Conservation (phyloP, 495 filamentous ascomycete genomes). For the Xylaria longipes region DNA sequence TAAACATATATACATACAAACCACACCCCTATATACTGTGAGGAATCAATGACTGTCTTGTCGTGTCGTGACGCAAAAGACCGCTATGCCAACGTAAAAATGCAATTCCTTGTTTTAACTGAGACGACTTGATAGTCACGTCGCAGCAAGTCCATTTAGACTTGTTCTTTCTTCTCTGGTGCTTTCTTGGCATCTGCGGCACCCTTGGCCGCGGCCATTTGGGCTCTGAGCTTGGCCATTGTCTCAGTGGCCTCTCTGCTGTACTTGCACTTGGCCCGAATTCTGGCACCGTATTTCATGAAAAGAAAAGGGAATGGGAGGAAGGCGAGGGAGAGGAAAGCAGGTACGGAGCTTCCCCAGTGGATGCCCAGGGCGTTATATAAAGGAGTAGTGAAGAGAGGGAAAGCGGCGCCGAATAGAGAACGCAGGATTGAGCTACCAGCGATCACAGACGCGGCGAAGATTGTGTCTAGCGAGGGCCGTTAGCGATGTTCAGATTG, state of each 20-base stretch:
- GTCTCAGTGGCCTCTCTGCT: conserved; percentile 68
- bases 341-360: conserved; percentile 80
- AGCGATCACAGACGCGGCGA: conserved; percentile 73
- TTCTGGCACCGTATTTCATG: conserved; percentile 72
- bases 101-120: neutral
- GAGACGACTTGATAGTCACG: conserved; percentile 18
- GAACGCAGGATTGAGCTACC: conserved; percentile 66
- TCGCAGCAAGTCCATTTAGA: neutral
- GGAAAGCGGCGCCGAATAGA: conserved; percentile 81
- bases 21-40: conserved; percentile 1
- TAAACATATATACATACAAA: conserved; percentile 23
- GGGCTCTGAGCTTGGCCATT: conserved; percentile 48
- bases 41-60: conserved; percentile 15
- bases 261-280: conserved; percentile 76
- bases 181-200: conserved; percentile 1
- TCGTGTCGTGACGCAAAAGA: conserved; percentile 22
- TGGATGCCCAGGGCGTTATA: conserved; percentile 77
- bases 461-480: conserved; percentile 60
- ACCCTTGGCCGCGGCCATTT: conserved; percentile 20
- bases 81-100: conserved; percentile 23
- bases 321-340: conserved; percentile 76
- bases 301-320: conserved; percentile 83
- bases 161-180: conserved; percentile 21
- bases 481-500: neutral
- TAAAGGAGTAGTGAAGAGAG: conserved; percentile 81